A percentile compares a stretch with the other conserved stretches of the same genome.
phyloP scores from a whole-genome alignment of 805 yeast species.

The Teunomyces funiuensis region DNA sequence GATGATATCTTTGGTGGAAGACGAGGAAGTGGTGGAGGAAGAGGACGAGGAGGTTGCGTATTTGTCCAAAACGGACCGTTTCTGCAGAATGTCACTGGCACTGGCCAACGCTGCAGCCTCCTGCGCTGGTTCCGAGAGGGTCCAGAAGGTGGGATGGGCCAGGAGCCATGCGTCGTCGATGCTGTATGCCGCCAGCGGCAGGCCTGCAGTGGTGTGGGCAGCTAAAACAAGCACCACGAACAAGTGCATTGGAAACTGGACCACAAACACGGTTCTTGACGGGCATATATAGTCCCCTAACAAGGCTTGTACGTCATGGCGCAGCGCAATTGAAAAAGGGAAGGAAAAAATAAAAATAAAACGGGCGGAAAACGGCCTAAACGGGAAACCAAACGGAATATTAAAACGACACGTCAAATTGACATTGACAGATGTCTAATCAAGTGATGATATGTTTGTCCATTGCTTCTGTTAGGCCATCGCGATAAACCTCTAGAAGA shows the following conservation, averaged over 20 bases:
- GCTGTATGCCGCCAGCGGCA: background rate
- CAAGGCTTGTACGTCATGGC: too few species aligned
- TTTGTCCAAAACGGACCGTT: background rate
- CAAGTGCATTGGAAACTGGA: background rate
- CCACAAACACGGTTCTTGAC: too few species aligned
- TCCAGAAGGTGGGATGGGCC: background rate
- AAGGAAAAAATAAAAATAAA: too few species aligned
- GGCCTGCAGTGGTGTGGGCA: background rate
- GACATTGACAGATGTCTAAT: too few species aligned
- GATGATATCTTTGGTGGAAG: background rate
- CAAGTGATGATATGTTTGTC: too few species aligned
- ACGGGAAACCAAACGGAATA: too few species aligned
- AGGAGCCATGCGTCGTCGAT: background rate
- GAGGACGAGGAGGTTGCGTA: background rate
- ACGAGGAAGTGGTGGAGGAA: too few species aligned
- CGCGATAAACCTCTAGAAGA: constrained; percentile 29
- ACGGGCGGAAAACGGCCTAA: too few species aligned
- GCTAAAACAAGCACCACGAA: background rate
- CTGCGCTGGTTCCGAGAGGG: background rate
- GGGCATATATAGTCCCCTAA: too few species aligned
- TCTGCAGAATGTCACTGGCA: background rate
- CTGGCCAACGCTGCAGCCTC: background rate
- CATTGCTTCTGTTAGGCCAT: constrained; percentile 15
- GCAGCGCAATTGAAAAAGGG: too few species aligned
- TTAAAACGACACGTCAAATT: too few species aligned